A percentile compares a stretch with the other conserved stretches of the same genome.
phyloP scores from a whole-genome alignment of 352 stramenopile species.

The Globisporangium irregulare region DNA sequence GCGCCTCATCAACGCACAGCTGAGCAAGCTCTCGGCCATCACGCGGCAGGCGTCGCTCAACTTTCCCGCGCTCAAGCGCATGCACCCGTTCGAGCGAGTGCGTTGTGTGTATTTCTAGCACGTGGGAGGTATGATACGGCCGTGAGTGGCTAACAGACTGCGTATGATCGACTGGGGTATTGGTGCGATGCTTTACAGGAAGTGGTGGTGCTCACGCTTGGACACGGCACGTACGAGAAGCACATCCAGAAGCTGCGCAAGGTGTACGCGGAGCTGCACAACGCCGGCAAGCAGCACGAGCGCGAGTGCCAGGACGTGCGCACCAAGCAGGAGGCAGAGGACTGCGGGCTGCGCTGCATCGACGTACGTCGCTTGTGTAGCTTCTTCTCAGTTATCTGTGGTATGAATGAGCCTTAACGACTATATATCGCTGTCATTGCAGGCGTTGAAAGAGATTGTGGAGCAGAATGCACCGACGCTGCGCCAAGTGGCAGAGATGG shows the following conservation, averaged over 20 bases:
- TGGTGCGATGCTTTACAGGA: constrained; percentile 33
- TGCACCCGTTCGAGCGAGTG: constrained; percentile 83
- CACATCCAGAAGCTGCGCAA: constrained; percentile 70
- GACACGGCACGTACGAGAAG: constrained; percentile 66
- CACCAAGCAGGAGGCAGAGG: constrained; percentile 78
- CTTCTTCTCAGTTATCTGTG: background rate
- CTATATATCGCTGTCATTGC: background rate
- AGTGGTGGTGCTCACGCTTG: constrained; percentile 78
- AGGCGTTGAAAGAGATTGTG: constrained; percentile 51
- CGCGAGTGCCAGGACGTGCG: constrained; percentile 58
- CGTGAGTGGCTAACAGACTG: background rate
- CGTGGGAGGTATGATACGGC: background rate
- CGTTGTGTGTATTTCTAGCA: constrained; percentile 7
- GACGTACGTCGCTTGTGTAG: constrained; percentile 33
- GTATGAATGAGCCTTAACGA: background rate
- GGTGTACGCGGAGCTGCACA: constrained; percentile 77
- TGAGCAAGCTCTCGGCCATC: constrained; percentile 66
- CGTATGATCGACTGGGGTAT: background rate
- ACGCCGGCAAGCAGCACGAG: constrained; percentile 72
- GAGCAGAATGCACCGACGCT: constrained; percentile 39
- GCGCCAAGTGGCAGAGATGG: constrained; percentile 53
- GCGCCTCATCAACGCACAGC: constrained; percentile 77
- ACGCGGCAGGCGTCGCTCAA: constrained; percentile 69
- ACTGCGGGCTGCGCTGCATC: constrained; percentile 72
- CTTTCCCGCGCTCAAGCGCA: constrained; percentile 70